These are phyloP conservation scores for Pseudogymnoascus sp. DNA, from an alignment of 2,329 filamentous ascomycete genomes.

Conservation along the genomic window DNA sequence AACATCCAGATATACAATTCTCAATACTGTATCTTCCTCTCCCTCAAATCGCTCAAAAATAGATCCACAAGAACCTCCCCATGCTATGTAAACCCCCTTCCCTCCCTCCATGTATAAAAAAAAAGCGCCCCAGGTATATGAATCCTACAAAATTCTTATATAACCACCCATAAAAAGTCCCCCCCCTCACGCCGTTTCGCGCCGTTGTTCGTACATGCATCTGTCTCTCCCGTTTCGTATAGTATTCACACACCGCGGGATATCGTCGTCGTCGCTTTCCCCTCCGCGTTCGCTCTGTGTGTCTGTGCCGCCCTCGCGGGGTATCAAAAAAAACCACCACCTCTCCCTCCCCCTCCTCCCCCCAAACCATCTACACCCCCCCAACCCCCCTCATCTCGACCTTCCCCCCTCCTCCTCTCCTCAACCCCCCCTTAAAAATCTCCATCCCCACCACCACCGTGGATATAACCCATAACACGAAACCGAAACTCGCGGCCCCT, in stretches of 20 bases:
- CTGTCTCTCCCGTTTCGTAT: background rate
- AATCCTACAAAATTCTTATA: background rate
- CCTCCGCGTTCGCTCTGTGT: background rate
- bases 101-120: background rate
- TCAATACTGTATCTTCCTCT: too few relatives aligned
- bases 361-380: constrained; percentile 22
- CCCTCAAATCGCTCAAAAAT: background rate
- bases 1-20: background rate
- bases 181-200: background rate
- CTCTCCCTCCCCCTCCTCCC: background rate
- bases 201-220: background rate
- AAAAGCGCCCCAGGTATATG: background rate
- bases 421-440: constrained; percentile 36
- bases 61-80: background rate
- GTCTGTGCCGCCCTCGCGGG: background rate
- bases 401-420: constrained; percentile 21
- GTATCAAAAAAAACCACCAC: background rate
- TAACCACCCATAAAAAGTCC: background rate
- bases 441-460: constrained; percentile 38
- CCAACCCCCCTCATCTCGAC: constrained; percentile 30
- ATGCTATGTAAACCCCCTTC: background rate
- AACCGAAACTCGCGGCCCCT: constrained; percentile 46
- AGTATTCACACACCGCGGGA: background rate
- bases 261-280: background rate
- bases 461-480: constrained; percentile 43